phyloP scores from a whole-genome alignment of 345 rosid species.

The Populus euphratica region DNA sequence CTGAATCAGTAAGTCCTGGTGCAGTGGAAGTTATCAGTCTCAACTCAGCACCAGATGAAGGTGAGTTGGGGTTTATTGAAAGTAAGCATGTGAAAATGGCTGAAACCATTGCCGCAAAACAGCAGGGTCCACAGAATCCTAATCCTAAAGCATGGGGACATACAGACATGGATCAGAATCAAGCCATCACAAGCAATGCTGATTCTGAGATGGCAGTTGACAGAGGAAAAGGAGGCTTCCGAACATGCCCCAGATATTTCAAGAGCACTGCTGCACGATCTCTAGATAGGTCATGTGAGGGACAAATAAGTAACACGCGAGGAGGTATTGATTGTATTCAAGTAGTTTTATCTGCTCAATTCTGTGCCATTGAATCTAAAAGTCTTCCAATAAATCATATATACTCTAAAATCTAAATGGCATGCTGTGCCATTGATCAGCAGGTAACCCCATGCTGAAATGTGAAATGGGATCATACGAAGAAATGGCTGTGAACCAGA shows the following conservation, averaged over 20 bases:
- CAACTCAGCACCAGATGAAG: constrained; percentile 38
- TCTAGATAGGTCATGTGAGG: constrained; percentile 41
- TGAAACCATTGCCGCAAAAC: constrained; percentile 36
- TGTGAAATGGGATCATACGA: constrained; percentile 66
- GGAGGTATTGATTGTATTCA: constrained; percentile 23
- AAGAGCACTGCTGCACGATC: constrained; percentile 36
- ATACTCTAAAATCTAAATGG: background rate
- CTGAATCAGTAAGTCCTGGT: constrained; percentile 37
- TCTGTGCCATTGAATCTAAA: background rate
- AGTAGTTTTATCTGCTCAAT: constrained; percentile 23
- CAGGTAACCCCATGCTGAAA: constrained; percentile 59
- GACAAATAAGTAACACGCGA: constrained; percentile 53
- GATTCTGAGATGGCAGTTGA: constrained; percentile 42
- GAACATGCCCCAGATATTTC: constrained; percentile 26
- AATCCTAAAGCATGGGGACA: constrained; percentile 24
- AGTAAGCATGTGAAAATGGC: constrained; percentile 34
- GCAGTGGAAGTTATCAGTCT: constrained; percentile 25
- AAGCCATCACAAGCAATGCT: constrained; percentile 17
- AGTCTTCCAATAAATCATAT: background rate
- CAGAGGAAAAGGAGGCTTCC: constrained; percentile 38
- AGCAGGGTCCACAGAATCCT: constrained; percentile 2
- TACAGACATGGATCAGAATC: constrained; percentile 31
- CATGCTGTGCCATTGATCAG: constrained; percentile 2
- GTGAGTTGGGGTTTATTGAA: too few species aligned
- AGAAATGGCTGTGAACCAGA: constrained; percentile 60